These are phyloP conservation scores for Ascochyta lentis DNA, from an alignment of 2,329 filamentous ascomycete species.

Conservation along the genomic window DNA sequence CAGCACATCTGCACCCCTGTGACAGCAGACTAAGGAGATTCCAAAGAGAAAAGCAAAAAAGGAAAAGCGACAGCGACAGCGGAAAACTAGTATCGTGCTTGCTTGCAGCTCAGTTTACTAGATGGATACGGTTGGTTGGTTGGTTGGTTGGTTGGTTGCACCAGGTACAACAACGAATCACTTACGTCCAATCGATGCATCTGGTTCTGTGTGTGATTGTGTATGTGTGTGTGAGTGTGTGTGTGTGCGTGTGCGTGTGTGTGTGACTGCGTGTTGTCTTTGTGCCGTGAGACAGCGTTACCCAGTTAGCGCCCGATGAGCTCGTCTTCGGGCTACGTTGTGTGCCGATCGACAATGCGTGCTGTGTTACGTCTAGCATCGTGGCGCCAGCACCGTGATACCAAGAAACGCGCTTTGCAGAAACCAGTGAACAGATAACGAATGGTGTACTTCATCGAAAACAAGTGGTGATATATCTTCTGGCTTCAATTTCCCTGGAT, in stretches of 20 bases:
- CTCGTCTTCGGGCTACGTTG: neutral
- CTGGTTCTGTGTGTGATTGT: neutral
- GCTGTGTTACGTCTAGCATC: neutral
- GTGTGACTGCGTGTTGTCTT: neutral
- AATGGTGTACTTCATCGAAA: neutral
- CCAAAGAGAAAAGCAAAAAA: neutral
- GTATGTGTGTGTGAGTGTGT: neutral
- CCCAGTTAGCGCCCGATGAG: neutral
- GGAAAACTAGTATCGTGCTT: too few relatives aligned
- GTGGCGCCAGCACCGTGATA: neutral
- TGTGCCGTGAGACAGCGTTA: neutral
- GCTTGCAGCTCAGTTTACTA: too few relatives aligned
- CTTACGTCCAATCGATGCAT: constrained; percentile 18
- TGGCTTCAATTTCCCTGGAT: neutral
- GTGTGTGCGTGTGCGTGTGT: neutral
- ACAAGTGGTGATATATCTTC: neutral
- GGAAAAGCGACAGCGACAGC: neutral
- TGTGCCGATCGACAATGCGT: constrained; percentile 24
- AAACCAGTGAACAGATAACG: too few relatives aligned
- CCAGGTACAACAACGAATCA: constrained; percentile 20
- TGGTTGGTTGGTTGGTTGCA: constrained; percentile 3
- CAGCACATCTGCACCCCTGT: neutral
- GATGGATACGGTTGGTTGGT: too few relatives aligned
- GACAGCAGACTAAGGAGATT: neutral
- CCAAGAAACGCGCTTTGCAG: neutral